Evolutionary conservation across 768 basidiomycete genomes (phyloP).

Genomic region (Termitomyces sp.): DNA sequence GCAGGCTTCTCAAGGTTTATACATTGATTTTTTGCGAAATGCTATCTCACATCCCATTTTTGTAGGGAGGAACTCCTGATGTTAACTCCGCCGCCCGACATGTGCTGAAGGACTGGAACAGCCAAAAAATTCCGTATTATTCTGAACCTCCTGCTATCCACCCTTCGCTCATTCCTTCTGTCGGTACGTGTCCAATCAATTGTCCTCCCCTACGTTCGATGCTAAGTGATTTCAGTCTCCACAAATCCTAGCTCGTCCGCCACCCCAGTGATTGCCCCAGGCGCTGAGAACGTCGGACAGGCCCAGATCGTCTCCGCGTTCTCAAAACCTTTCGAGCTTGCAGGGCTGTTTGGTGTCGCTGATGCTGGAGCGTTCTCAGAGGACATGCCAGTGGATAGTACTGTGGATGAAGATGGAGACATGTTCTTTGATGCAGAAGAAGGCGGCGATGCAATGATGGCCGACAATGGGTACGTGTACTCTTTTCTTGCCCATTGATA

Average conservation of each 20-base stretch:
- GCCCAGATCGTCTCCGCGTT: slow-evolving; percentile 72
- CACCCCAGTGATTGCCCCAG: slow-evolving; percentile 48
- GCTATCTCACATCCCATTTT: neutral
- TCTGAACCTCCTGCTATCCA: slow-evolving; percentile 77
- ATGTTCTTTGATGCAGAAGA: slow-evolving; percentile 41
- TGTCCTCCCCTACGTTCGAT: neutral
- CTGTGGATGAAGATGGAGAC: slow-evolving; percentile 41
- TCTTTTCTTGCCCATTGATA: neutral
- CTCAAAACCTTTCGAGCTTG: slow-evolving; percentile 75
- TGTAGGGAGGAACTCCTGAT: slow-evolving; percentile 88
- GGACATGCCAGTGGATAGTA: slow-evolving; percentile 37
- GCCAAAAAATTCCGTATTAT: slow-evolving; percentile 91
- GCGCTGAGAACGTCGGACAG: slow-evolving; percentile 78
- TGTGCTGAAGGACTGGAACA: slow-evolving; percentile 90
- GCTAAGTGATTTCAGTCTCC: slow-evolving; percentile 14
- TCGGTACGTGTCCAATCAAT: slow-evolving; percentile 25
- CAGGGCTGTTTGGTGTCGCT: slow-evolving; percentile 75
- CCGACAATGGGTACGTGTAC: slow-evolving; percentile 33
- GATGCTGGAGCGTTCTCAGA: slow-evolving; percentile 77
- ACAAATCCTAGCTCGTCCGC: slow-evolving; percentile 23
- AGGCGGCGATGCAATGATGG: slow-evolving; percentile 28
- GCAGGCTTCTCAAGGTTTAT: slow-evolving; percentile 76
- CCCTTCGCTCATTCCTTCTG: slow-evolving; percentile 68
- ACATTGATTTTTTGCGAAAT: neutral
- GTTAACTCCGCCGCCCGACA: slow-evolving; percentile 77